phyloP scores from a whole-genome alignment of 2,329 filamentous ascomycete species.

The Alternaria sp. region DNA sequence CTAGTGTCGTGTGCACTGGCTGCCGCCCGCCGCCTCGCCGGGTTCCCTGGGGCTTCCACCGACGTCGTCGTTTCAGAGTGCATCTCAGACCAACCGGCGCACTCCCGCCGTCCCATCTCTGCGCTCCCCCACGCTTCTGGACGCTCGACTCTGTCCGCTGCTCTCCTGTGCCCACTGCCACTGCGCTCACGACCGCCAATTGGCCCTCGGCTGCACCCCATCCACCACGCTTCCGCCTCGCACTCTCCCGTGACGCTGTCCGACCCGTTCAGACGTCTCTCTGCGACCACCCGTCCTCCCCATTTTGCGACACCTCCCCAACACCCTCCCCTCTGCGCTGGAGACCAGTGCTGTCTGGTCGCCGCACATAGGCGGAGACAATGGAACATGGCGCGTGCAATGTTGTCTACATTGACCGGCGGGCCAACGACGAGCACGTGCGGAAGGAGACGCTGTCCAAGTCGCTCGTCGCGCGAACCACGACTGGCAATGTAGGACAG shows the following conservation, averaged over 20 bases:
- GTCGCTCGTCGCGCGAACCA: conserved; percentile 41
- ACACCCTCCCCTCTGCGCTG: conserved; percentile 36
- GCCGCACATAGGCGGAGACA: conserved; percentile 39
- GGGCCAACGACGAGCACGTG: conserved; percentile 50
- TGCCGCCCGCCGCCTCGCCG: conserved; percentile 11
- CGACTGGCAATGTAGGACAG: conserved; percentile 40
- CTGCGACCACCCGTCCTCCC: conserved; percentile 12
- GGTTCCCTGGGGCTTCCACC: conserved; percentile 16
- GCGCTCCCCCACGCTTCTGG: conserved; percentile 26
- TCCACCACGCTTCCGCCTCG: conserved; percentile 9
- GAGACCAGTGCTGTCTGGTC: conserved; percentile 42
- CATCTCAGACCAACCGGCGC: conserved; percentile 32
- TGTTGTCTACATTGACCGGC: conserved; percentile 53
- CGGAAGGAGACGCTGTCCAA: conserved; percentile 44
- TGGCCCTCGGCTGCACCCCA: conserved; percentile 14
- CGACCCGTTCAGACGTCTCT: conserved; percentile 9
- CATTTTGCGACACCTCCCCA: conserved; percentile 27
- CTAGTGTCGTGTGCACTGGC: conserved; percentile 6
- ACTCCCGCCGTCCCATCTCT: conserved; percentile 21
- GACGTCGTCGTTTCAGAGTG: conserved; percentile 43
- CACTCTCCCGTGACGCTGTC: conserved; percentile 4
- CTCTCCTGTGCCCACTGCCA: conserved; percentile 12
- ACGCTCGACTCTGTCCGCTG: conserved; percentile 14
- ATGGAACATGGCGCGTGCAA: conserved; percentile 55
- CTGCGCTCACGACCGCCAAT: conserved; percentile 17